These are phyloP conservation scores for Syzygium malaccense DNA, from an alignment of 441 rosid genomes.

Conservation along the genomic window DNA sequence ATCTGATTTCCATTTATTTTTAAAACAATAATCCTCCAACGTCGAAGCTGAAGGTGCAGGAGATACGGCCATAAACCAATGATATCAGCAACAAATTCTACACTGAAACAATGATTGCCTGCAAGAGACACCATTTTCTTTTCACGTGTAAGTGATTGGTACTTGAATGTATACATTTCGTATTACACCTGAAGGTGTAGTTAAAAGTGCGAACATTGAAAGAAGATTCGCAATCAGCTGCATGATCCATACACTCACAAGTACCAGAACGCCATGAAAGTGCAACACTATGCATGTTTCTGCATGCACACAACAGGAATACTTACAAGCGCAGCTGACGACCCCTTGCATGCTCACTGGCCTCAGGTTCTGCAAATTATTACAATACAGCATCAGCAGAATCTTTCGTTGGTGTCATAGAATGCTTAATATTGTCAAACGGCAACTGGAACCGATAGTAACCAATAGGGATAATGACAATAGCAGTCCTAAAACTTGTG, in stretches of 20 bases:
- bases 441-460: background rate
- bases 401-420: background rate
- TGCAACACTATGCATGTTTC: background rate
- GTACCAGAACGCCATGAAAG: background rate
- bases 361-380: slow-evolving; percentile 65
- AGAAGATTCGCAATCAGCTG: background rate
- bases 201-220: background rate
- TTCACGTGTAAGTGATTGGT: background rate
- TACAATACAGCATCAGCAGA: slow-evolving; percentile 4
- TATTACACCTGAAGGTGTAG: background rate
- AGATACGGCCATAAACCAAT: background rate
- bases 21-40: background rate
- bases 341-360: slow-evolving; percentile 61
- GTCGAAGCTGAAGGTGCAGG: background rate
- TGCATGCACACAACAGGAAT: background rate
- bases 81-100: background rate
- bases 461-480: background rate
- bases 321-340: slow-evolving; percentile 88
- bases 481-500: background rate
- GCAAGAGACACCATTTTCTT: background rate
- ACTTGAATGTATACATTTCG: background rate
- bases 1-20: background rate
- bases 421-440: background rate
- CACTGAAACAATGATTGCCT: background rate
- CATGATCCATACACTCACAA: background rate